Evolutionary conservation across 495 filamentous ascomycete genomes (phyloP), one percentile per base, ranked within the genome.

Genomic region (Tuber brumale): DNA sequence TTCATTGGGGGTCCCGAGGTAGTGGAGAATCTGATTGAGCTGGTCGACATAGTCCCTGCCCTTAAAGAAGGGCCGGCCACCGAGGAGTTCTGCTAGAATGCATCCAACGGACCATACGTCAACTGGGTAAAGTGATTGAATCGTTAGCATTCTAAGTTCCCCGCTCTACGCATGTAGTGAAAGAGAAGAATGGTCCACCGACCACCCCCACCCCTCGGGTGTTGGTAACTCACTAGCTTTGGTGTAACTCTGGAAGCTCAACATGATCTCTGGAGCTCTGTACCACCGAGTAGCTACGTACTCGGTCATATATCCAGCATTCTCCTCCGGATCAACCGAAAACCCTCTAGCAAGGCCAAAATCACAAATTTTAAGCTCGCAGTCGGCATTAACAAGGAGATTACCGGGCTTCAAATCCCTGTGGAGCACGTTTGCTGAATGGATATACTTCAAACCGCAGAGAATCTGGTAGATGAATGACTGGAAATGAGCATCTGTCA

Each of bases 91-190:
- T 61, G 95, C 95, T 21, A 99, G 89, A 82, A 99, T 99, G 85
- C 95, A 99, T 73, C 95, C 95, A 27, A 99, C 95, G 39, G 95
- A 99, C 95, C 95, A 99, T 42, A 99, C 94, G 83, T 99, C 95
- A 57, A 70, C 79, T 75, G 70, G 51, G 70, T 42, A 31, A 18
- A 35, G 66, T 45, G 75, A 23, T 43, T 44, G 41, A 43, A n/a
- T 51, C 23, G 21, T 46, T 51, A 69, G 46, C 41, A 14, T 21
- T 18, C 61, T 19, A 7, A 37, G 39, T 45, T 23, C 23, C 70
- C 37, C 42, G 7, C n/a, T 43, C 70, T 35, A 45, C 18, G 12
- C 21, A 21, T 21, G 70, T 14, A 48, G 8, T 27, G 57, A 61
- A 51, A 51, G 74, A 16, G 18, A 46, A 8, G 37, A 51, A 45